Evolutionary conservation across 441 rosid genomes (phyloP).

Genomic region (Jatropha podagrica): DNA sequence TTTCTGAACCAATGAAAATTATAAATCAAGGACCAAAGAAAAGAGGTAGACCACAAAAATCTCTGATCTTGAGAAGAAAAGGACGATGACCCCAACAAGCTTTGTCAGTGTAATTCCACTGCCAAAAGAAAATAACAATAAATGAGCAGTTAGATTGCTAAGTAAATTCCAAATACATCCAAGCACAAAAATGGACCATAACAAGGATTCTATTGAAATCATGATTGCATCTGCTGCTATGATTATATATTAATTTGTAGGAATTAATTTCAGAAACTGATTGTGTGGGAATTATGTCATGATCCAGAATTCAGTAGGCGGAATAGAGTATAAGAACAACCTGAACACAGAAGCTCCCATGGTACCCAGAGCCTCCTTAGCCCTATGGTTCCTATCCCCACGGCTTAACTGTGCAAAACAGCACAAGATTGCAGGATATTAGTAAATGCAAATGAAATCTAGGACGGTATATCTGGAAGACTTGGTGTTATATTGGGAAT

Average conservation of each 20-base stretch:
- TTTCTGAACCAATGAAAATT: not conserved
- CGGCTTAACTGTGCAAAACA: slow-evolving; percentile 51
- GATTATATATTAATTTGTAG: not conserved
- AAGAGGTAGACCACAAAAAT: slow-evolving; percentile 65
- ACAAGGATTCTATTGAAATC: not conserved
- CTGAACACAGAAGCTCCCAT: slow-evolving; percentile 99
- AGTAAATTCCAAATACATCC: not conserved
- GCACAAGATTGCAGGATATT: not conserved
- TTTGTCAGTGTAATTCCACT: slow-evolving; percentile 91
- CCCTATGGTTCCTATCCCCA: slow-evolving; percentile 68
- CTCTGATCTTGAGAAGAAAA: slow-evolving; percentile 83
- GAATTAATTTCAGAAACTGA: not conserved
- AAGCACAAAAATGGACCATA: not conserved
- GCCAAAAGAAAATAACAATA: slow-evolving; percentile 17
- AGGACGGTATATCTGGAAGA: not conserved
- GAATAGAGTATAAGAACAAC: slow-evolving; percentile 25
- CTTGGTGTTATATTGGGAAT: not conserved
- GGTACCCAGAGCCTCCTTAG: slow-evolving; percentile 71
- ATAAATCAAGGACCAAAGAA: not conserved
- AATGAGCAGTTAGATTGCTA: not conserved
- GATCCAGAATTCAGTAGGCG: not conserved
- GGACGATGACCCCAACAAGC: slow-evolving; percentile 92
- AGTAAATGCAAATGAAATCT: no score
- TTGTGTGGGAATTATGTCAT: not conserved
- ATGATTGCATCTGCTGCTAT: not conserved